Conservation (phyloP, 352 stramenopile genomes). For the Globisporangium takayamanum region DNA sequence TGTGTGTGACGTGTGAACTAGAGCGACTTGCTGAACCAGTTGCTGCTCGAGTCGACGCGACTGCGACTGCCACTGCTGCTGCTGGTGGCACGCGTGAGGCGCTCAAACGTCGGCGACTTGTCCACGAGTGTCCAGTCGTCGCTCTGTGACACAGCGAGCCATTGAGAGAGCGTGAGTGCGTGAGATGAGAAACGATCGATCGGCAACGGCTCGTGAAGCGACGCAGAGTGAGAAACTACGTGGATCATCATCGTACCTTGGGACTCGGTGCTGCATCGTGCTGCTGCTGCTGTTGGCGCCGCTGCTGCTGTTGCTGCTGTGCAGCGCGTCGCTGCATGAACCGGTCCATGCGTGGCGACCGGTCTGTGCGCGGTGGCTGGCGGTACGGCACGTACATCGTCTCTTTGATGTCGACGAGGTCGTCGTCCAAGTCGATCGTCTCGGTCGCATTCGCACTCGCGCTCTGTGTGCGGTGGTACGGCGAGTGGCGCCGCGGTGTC, state of each 20-base stretch:
- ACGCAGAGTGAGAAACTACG: not conserved
- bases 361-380: constrained; percentile 15
- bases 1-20: not conserved
- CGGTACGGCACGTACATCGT: constrained; percentile 53
- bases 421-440: constrained; percentile 38
- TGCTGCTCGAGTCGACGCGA: constrained; percentile 28
- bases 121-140: constrained; percentile 76
- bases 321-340: constrained; percentile 15
- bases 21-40: constrained; percentile 31
- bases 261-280: constrained; percentile 32
- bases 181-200: not conserved
- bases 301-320: constrained; percentile 23
- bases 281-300: constrained; percentile 5
- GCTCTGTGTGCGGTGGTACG: constrained; percentile 43
- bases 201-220: too few species aligned
- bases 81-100: constrained; percentile 12
- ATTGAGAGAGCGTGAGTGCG: not conserved
- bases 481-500: constrained; percentile 11
- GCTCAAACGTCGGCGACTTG: constrained; percentile 73
- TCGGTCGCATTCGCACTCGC: constrained; percentile 38
- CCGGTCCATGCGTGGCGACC: constrained; percentile 21
- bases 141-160: constrained; percentile 14
- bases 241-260: constrained; percentile 22
- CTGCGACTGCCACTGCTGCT: constrained; percentile 20
- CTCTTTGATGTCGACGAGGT: constrained; percentile 41